Conservation (phyloP, 2,329 filamentous ascomycete genomes). For the Epichloe coenophiala region DNA sequence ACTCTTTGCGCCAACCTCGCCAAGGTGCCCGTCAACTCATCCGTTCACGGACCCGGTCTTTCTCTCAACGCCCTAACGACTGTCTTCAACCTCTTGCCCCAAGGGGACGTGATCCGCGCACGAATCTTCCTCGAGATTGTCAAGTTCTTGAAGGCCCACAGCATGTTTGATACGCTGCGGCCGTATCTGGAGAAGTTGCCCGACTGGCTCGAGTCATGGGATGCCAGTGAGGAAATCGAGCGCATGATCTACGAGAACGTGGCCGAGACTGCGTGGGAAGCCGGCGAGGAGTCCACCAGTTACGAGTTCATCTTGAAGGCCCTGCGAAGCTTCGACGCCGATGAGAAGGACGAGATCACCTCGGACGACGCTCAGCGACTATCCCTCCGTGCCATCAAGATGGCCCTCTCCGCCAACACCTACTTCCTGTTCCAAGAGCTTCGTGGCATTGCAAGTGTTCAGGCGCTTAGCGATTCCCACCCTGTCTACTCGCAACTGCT, state of each 20-base stretch:
- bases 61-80: conserved; percentile 85
- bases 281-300: conserved; percentile 55
- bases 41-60: conserved; percentile 70
- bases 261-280: conserved; percentile 65
- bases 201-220: conserved; percentile 72
- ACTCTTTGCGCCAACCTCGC: conserved; percentile 80
- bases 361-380: conserved; percentile 48
- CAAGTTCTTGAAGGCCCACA: conserved; percentile 61
- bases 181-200: conserved; percentile 74
- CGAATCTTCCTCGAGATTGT: conserved; percentile 85
- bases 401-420: conserved; percentile 37
- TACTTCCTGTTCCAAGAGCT: conserved; percentile 69
- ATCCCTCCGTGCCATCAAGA: conserved; percentile 42
- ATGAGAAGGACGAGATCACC: conserved; percentile 39
- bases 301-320: conserved; percentile 56
- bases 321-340: conserved; percentile 44
- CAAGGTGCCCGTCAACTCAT: conserved; percentile 74
- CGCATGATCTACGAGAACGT: conserved; percentile 76
- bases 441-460: conserved; percentile 67
- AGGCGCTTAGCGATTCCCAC: conserved; percentile 75
- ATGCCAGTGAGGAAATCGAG: conserved; percentile 66
- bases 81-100: conserved; percentile 84
- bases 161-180: conserved; percentile 72
- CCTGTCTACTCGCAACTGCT: conserved; percentile 80
- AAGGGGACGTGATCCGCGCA: conserved; percentile 67